A percentile compares a stretch with the other conserved stretches of the same genome.
These are phyloP conservation scores for Earliella scabrosa DNA, from an alignment of 1,284 basidiomycete species.

Conservation along the genomic window DNA sequence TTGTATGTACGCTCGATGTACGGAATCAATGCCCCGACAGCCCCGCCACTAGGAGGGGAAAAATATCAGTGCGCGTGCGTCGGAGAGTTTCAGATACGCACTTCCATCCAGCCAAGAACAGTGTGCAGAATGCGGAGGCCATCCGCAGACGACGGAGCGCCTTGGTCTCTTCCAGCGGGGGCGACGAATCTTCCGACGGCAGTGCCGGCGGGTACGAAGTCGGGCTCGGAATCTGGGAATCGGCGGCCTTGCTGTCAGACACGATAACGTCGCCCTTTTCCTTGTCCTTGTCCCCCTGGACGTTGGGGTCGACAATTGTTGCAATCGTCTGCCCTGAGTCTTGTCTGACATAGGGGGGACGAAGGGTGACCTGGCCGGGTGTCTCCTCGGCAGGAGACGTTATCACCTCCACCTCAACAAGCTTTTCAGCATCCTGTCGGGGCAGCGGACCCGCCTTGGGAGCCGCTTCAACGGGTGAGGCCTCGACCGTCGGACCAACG, in stretches of 20 bases:
- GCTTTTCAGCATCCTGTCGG: too few relatives aligned
- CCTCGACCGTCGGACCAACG: too few relatives aligned
- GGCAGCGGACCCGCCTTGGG: too few relatives aligned
- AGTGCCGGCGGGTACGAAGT: slow-evolving; percentile 14
- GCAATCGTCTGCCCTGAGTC: slow-evolving; percentile 8
- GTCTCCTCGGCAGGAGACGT: too few relatives aligned
- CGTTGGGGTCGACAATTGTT: background rate
- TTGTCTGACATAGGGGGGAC: slow-evolving; percentile 9
- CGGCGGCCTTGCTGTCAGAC: background rate
- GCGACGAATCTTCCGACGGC: background rate
- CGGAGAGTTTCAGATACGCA: too few relatives aligned
- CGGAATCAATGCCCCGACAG: slow-evolving; percentile 36
- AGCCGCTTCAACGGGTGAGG: too few relatives aligned
- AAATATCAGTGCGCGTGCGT: background rate
- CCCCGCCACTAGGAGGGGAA: slow-evolving; percentile 29
- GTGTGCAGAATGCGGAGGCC: slow-evolving; percentile 28
- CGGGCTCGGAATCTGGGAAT: background rate
- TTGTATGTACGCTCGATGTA: slow-evolving; percentile 33
- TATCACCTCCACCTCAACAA: too few relatives aligned
- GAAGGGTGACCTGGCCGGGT: background rate
- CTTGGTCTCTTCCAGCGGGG: slow-evolving; percentile 31
- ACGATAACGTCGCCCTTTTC: background rate
- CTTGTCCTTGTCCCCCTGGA: slow-evolving; percentile 3
- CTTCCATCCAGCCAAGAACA: slow-evolving; percentile 38
- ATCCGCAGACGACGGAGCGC: slow-evolving; percentile 25